Conservation (phyloP, 2,329 filamentous ascomycete species). For the Bimuria novae-zelandiae region DNA sequence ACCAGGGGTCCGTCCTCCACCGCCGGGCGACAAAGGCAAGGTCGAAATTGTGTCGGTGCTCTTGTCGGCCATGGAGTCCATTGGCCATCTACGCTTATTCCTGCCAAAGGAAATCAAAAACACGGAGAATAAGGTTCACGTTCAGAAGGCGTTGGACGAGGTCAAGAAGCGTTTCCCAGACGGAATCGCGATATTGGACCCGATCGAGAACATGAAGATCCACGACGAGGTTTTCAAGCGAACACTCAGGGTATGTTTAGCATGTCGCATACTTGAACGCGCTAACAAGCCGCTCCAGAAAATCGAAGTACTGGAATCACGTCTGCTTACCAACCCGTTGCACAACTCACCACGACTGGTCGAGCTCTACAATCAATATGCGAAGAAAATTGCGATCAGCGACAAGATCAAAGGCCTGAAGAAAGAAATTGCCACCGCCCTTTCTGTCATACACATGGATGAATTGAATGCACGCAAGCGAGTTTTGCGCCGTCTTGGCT, state of each 20-base stretch:
- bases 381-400: slow-evolving; percentile 73
- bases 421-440: slow-evolving; percentile 81
- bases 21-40: slow-evolving; percentile 66
- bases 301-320: slow-evolving; percentile 94
- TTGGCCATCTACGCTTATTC: slow-evolving; percentile 83
- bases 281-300: slow-evolving; percentile 60
- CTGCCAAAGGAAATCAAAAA: slow-evolving; percentile 76
- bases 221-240: slow-evolving; percentile 92
- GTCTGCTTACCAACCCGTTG: slow-evolving; percentile 83
- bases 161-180: slow-evolving; percentile 89
- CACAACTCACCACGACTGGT: slow-evolving; percentile 86
- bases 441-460: slow-evolving; percentile 90
- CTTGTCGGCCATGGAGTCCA: slow-evolving; percentile 80
- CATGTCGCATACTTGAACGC: background rate
- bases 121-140: slow-evolving; percentile 68
- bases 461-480: slow-evolving; percentile 96
- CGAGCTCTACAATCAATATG: slow-evolving; percentile 85
- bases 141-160: slow-evolving; percentile 73
- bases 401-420: slow-evolving; percentile 86
- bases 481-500: slow-evolving; percentile 88
- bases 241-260: slow-evolving; percentile 65
- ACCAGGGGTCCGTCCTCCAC: slow-evolving; percentile 63
- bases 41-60: slow-evolving; percentile 87
- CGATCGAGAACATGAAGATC: slow-evolving; percentile 95
- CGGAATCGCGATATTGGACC: slow-evolving; percentile 85